Evolutionary conservation across 148 eudicot genomes (phyloP), one percentile per base, ranked within the genome.

Genomic region (Camellia japonica): DNA sequence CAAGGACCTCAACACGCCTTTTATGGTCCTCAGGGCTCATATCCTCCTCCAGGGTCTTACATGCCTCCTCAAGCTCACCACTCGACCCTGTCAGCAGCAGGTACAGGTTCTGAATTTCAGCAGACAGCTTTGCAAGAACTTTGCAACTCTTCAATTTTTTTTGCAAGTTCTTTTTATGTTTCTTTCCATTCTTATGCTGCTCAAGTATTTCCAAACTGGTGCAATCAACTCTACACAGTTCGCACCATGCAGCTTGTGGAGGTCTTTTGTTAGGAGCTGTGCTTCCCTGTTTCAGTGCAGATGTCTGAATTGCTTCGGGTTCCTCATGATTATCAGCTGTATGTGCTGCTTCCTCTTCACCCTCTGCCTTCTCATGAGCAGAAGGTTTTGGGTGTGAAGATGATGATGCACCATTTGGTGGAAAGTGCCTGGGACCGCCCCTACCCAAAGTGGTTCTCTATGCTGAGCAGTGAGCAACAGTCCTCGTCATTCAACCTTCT

Each of bases 201-300:
- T 89, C 90, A 75, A 94, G 91, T 71, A 92, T 81, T 82, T 90
- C 94, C 71, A 78, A 78, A 69, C 87, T 89, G 64, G 81, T 92
- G 87, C 98, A 94, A 47, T 90, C 96, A 61, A 86, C 88, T 79
- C 80, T 84, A 82, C 98, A 94, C 69, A 94, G 80, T 82, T 92
- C 98, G 81, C 98, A 94, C 85, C 83, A 82, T 12, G 84, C 86
- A 18, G 63, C 58, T 72, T 71, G 83, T 20, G 72, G 44, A 76
- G 81, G n/a, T n/a, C n/a, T n/a, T n/a, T n/a, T n/a, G n/a, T n/a
- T n/a, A n/a, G n/a, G n/a, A n/a, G n/a, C n/a, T n/a, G n/a, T n/a
- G n/a, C n/a, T n/a, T n/a, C n/a, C n/a, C n/a, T n/a, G n/a, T n/a
- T n/a, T n/a, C n/a, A n/a, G n/a, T n/a, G n/a, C n/a, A n/a, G n/a